Base-by-base conservation (phyloP, 2,329 filamentous ascomycete species). In the Emergomyces orientalis region DNA sequence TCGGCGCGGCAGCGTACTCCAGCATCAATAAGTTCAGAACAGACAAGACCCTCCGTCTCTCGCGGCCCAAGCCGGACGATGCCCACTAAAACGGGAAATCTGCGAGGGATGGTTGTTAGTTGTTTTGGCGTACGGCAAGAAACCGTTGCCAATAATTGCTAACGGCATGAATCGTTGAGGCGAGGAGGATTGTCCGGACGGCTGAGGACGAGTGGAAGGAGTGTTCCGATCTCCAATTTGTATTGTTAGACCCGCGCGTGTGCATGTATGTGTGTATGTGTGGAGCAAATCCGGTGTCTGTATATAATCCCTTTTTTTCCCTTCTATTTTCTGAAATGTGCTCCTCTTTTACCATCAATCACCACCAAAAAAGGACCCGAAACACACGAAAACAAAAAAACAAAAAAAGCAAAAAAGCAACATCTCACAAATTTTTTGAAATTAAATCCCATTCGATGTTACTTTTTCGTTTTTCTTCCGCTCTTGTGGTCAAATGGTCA, bases 11-110 rank as follows among this genome's bases (percentile, higher is more conserved):
- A 71, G 77, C 81, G 75, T 97, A 96, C 84, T 94, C 92, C 64
- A 81, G 88, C 79, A 75, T 78, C 75, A 87, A 88, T 76, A 97
- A 97, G 82, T 85, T 99, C 75, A 76, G 85, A 67, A 86, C 88
- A 71, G 94, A 99, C 83, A 93, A 93, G 85, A 95, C 89, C 72
- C 88, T 99, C 72, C 91, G 94, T 75, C 86, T 97, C 70, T 82
- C 81, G 76, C 88, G 91, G 74, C 87, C 90, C 79, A 82, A 81
- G 75, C 76, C 74, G 62, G 72, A 77, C 71, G 73, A 74, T 66
- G 74, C 68, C 64, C 70, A 75, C 70, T 37, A 32, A 17, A n/a
- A 25, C 45, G 25, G 27, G 25, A 54, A 52, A 25, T 49, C n/a
- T 41, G 19, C 14, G 37, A 64, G 22, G 49, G 49, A 45, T 32